Conservation (phyloP, 345 rosid genomes). For the Lagerstroemia speciosa region DNA sequence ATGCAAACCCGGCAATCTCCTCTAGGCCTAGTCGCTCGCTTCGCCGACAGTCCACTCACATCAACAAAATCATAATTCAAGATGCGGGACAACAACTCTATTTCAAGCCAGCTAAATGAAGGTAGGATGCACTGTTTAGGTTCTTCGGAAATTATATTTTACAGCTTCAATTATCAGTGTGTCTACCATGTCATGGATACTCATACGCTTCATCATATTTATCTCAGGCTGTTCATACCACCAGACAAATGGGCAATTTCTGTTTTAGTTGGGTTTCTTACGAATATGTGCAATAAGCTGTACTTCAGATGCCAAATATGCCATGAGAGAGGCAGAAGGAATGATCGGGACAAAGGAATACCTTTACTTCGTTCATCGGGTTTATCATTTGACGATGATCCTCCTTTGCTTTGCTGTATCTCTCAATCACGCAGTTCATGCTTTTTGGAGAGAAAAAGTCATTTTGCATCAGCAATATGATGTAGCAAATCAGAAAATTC, state of each 20-base stretch:
- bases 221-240: not conserved
- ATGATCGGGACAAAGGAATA: not conserved
- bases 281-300: not conserved
- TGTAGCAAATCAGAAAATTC: not conserved
- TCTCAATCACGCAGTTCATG: conserved; percentile 18
- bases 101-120: not conserved
- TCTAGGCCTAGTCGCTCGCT: too few relatives aligned
- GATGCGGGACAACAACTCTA: too few relatives aligned
- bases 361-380: conserved; percentile 17
- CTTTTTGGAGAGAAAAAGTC: conserved; percentile 8
- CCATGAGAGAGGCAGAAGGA: not conserved
- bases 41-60: too few relatives aligned
- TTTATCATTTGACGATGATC: conserved; percentile 11
- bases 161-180: too few relatives aligned
- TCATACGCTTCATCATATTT: not conserved
- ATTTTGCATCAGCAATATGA: not conserved
- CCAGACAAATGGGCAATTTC: too few relatives aligned
- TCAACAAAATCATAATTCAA: too few relatives aligned
- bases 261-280: too few relatives aligned
- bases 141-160: not conserved
- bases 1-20: too few relatives aligned
- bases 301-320: not conserved
- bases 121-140: not conserved
- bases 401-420: conserved; percentile 19
- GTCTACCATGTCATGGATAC: not conserved